phyloP scores from a whole-genome alignment of 106 monocot genomes.

The Dactylorhiza incarnata region DNA sequence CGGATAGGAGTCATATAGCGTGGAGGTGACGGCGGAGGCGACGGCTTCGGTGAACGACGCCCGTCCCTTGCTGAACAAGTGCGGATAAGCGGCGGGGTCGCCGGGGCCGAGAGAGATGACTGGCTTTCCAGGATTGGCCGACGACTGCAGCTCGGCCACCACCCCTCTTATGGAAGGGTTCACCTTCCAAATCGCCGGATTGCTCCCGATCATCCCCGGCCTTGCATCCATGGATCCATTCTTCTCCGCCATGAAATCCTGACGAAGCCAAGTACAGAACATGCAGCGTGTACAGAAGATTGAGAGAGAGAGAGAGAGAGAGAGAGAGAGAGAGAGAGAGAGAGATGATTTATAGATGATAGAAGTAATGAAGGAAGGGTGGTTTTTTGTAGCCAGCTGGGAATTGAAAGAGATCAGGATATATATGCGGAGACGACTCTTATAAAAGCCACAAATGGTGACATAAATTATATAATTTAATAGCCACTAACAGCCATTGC shows the following conservation, averaged over 20 bases:
- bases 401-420: too few species aligned
- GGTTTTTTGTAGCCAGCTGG: too few species aligned
- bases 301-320: neutral
- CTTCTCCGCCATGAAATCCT: neutral
- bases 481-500: too few species aligned
- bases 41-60: slow-evolving; percentile 18
- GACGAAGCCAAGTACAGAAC: neutral
- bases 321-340: too few species aligned
- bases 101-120: slow-evolving; percentile 70
- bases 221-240: neutral
- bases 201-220: slow-evolving; percentile 23
- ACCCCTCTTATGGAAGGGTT: slow-evolving; percentile 60
- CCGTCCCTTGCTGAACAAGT: slow-evolving; percentile 33
- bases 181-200: slow-evolving; percentile 34
- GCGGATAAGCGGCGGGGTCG: slow-evolving; percentile 43
- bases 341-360: too few species aligned
- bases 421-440: too few species aligned
- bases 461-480: too few species aligned
- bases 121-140: slow-evolving; percentile 31
- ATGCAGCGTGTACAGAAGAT: too few species aligned
- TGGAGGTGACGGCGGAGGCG: slow-evolving; percentile 20
- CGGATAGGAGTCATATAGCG: slow-evolving; percentile 52
- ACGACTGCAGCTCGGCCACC: slow-evolving; percentile 39
- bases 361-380: too few species aligned
- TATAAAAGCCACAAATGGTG: too few species aligned